Conservation (phyloP, 305 asterid species). For the Fraxinus dipetala region DNA sequence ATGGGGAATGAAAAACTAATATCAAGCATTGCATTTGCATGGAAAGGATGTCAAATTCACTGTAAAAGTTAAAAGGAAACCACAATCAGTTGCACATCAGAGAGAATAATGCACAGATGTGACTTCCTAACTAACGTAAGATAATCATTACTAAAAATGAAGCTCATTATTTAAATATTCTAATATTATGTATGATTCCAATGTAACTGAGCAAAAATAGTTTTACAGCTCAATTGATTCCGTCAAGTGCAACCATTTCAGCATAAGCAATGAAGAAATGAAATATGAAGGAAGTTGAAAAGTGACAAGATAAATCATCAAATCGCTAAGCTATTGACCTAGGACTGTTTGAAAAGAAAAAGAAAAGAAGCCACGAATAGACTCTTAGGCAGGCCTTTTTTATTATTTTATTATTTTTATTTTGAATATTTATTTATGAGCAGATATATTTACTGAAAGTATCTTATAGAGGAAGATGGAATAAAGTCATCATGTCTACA, state of each 20-base stretch:
- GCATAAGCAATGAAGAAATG: slow-evolving; percentile 8
- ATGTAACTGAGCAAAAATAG: slow-evolving; percentile 10
- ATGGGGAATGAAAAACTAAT: slow-evolving; percentile 11
- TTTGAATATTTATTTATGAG: no score
- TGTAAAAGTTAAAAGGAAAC: slow-evolving; percentile 14
- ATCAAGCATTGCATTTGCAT: not conserved
- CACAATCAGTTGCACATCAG: not conserved
- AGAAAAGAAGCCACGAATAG: not conserved
- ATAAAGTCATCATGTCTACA: not conserved
- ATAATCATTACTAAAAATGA: slow-evolving; percentile 8
- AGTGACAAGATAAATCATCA: slow-evolving; percentile 15
- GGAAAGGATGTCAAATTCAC: slow-evolving; percentile 15
- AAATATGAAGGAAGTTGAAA: slow-evolving; percentile 5
- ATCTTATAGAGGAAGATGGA: slow-evolving; percentile 16
- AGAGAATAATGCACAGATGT: slow-evolving; percentile 17
- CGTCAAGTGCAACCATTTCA: not conserved
- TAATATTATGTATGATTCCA: slow-evolving; percentile 15
- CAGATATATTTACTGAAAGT: not conserved
- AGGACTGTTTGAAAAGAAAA: slow-evolving; percentile 11
- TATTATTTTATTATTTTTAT: not conserved
- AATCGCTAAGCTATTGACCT: not conserved
- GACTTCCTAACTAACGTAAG: slow-evolving; percentile 5
- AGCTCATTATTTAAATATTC: slow-evolving; percentile 8
- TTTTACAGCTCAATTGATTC: slow-evolving; percentile 12
- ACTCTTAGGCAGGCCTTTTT: not conserved